Conservation (phyloP, 495 filamentous ascomycete species). For the Xylaria telfairii region DNA sequence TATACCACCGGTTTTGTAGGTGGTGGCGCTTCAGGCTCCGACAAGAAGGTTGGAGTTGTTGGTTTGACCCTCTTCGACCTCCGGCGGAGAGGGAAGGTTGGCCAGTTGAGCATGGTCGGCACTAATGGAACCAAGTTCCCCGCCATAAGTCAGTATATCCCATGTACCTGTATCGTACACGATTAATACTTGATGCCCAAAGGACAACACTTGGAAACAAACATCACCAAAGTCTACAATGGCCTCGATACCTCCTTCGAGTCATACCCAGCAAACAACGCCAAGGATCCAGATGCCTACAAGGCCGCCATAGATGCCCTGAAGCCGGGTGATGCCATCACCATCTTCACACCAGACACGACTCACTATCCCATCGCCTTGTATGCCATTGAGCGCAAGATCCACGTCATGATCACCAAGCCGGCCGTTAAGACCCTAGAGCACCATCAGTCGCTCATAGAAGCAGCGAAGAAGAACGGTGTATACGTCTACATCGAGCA, state of each 20-base stretch:
- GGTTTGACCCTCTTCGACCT: slow-evolving; percentile 90
- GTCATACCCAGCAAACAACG: slow-evolving; percentile 77
- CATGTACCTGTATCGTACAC: neutral
- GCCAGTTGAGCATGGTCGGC: slow-evolving; percentile 86
- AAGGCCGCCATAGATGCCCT: slow-evolving; percentile 88
- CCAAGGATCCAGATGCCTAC: slow-evolving; percentile 79
- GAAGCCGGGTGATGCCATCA: slow-evolving; percentile 84
- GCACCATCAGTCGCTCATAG: slow-evolving; percentile 77
- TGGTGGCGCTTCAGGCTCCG: slow-evolving; percentile 74
- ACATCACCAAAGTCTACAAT: slow-evolving; percentile 89
- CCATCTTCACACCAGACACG: slow-evolving; percentile 94
- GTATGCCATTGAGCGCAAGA: slow-evolving; percentile 83
- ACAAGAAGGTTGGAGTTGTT: slow-evolving; percentile 94
- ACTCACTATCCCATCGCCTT: slow-evolving; percentile 95
- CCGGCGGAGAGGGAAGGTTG: slow-evolving; percentile 85
- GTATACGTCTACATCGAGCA: slow-evolving; percentile 96
- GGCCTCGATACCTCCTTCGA: slow-evolving; percentile 81
- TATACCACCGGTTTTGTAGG: slow-evolving; percentile 94
- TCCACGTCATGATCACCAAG: slow-evolving; percentile 94
- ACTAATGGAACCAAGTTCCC: slow-evolving; percentile 88
- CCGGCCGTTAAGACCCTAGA: slow-evolving; percentile 85
- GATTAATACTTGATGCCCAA: neutral
- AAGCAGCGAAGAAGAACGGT: slow-evolving; percentile 71
- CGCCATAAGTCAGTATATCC: slow-evolving; percentile 73
- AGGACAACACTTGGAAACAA: slow-evolving; percentile 86